Percentiles rank a stretch among this genome's conserved stretches.
Conservation (phyloP, 768 basidiomycete species). For the Trametopsis cervina region DNA sequence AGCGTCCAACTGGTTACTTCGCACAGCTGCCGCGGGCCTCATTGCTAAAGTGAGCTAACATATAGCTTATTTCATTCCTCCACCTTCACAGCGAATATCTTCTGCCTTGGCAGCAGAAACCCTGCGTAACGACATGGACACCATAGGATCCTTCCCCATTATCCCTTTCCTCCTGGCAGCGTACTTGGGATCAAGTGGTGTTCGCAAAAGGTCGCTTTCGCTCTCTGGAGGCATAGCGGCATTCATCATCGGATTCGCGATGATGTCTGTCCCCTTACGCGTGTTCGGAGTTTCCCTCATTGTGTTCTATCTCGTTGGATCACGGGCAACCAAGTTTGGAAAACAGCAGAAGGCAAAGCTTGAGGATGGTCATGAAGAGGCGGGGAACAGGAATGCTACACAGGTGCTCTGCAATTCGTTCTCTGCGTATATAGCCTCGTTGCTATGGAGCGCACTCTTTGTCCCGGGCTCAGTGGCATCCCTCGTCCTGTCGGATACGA, state of each 20-base stretch:
- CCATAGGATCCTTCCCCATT: not conserved
- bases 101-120: too few relatives aligned
- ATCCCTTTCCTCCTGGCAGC: constrained; percentile 35
- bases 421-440: constrained; percentile 49
- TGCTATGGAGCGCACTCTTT: constrained; percentile 60
- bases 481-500: constrained; percentile 10
- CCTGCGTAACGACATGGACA: too few relatives aligned
- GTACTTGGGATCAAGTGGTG: constrained; percentile 60
- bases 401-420: constrained; percentile 84
- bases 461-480: constrained; percentile 32
- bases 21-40: too few relatives aligned
- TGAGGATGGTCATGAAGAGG: constrained; percentile 71
- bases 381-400: constrained; percentile 68
- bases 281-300: constrained; percentile 63
- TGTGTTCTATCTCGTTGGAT: constrained; percentile 74
- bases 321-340: constrained; percentile 82
- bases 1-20: too few relatives aligned
- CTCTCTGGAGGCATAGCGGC: constrained; percentile 72
- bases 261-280: constrained; percentile 60
- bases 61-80: too few relatives aligned
- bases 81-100: too few relatives aligned
- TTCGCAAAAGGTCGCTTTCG: constrained; percentile 68
- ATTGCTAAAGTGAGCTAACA: too few relatives aligned
- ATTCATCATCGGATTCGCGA: constrained; percentile 65
- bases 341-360: constrained; percentile 67